Conservation (phyloP, 1,284 basidiomycete species). For the Apiotrichum porosum region DNA sequence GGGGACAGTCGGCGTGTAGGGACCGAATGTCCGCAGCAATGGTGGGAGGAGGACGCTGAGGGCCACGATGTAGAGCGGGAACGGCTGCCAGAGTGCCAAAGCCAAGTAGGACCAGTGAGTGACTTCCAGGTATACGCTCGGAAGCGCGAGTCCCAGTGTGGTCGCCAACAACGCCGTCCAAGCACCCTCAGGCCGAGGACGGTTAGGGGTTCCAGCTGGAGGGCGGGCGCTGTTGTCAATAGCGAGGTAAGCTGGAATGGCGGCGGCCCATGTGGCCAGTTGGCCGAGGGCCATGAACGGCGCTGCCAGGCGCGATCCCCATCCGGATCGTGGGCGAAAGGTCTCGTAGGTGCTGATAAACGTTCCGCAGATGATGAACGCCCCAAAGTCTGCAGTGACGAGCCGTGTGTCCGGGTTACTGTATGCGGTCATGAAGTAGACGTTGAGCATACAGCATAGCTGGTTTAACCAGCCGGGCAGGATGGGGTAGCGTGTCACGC, state of each 20-base stretch:
- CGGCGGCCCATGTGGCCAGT: too few relatives aligned
- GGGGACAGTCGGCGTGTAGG: not conserved
- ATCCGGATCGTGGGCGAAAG: too few relatives aligned
- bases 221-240: too few relatives aligned
- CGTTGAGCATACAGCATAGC: not conserved
- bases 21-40: not conserved
- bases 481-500: not conserved
- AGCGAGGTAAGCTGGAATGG: too few relatives aligned
- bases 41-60: conserved; percentile 7
- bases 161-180: conserved; percentile 7
- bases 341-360: too few relatives aligned
- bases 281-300: too few relatives aligned
- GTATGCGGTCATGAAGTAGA: not conserved
- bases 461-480: not conserved
- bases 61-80: conserved; percentile 13
- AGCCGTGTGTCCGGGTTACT: not conserved
- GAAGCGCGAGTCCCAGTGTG: not conserved
- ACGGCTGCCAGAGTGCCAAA: conserved; percentile 13
- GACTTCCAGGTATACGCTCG: not conserved
- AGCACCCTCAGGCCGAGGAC: conserved; percentile 2
- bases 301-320: too few relatives aligned
- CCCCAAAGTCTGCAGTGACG: too few relatives aligned
- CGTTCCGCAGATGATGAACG: too few relatives aligned
- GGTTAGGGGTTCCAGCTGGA: too few relatives aligned
- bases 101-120: not conserved